Base-by-base conservation (phyloP, 768 basidiomycete genomes). In the Mrakia gelida region DNA sequence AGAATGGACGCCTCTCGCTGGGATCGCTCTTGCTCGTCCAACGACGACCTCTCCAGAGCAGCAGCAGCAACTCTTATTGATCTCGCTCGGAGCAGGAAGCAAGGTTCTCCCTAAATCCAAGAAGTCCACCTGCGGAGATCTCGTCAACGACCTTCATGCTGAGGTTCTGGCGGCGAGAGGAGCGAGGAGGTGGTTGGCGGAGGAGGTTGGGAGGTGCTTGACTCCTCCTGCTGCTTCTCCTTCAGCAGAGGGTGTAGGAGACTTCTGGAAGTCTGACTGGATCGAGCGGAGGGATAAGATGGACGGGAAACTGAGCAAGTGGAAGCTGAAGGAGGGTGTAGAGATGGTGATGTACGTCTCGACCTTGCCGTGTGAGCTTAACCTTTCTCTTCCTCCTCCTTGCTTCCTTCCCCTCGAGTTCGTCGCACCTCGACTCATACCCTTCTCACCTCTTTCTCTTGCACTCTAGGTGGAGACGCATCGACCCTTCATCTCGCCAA, bases 401-500 rank as follows among this genome's bases (percentile, higher is more conserved):
- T n/a, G n/a, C n/a, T 34, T 67, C 65, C 65, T 67, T 30, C n/a
- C 65, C 16, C 34, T 21, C 32, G 8, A 21, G n/a, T 32, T 32
- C 38, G 32, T 63, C 62, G 28, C 10, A 63, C 32, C 5, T 2
- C 7, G 11, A 23, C 21, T 30, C 2, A 11, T 4, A 0, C 32
- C 32, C 34, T 70, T 4, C 41, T n/a, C 8, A 38, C 3, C 65
- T 21, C 32, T 1, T 23, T 70, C 41, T 1, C 18, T 38, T 7
- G 21, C 34, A 26, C 34, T 13, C 21, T 34, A 75, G 75, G 75
- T 23, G 75, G 75, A 0, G 75, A 75, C 38, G 62, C 75, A 11
- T 75, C 75, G 0, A 75, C 63, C 11, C 30, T 75, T 1, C 75
- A 75, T 41, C 75, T 75, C 15, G n/a, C 75, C 7, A 75, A 75